Evolutionary conservation across 768 basidiomycete genomes (phyloP).

Genomic region (Lactarius akahatsu): DNA sequence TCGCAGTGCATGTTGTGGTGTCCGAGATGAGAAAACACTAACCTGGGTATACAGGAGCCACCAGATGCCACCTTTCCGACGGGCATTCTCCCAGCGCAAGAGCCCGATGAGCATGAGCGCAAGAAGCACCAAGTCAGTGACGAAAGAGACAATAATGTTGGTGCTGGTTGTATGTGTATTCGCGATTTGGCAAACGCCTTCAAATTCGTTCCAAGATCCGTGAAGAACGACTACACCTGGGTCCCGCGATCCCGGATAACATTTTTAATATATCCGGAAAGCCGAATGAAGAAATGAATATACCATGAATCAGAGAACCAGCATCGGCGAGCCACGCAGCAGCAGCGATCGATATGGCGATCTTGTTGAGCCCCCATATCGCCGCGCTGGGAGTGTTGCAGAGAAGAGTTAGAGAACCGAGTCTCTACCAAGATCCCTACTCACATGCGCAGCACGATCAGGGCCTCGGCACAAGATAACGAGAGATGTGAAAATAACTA

Average conservation of each 20-base stretch:
- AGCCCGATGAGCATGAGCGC: constrained; percentile 11
- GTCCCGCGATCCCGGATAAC: background rate
- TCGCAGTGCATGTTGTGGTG: background rate
- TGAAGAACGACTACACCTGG: background rate
- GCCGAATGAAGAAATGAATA: background rate
- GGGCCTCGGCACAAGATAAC: constrained; percentile 10
- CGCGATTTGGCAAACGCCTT: background rate
- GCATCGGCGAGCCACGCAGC: background rate
- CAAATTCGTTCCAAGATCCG: background rate
- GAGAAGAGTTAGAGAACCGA: background rate
- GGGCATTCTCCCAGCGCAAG: constrained; percentile 11
- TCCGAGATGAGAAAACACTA: background rate
- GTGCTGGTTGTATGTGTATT: background rate
- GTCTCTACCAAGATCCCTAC: background rate
- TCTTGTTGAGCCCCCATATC: constrained; percentile 12
- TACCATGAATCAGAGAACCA: background rate
- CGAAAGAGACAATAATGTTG: background rate
- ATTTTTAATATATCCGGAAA: background rate
- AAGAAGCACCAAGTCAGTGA: constrained; percentile 3
- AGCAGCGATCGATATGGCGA: background rate
- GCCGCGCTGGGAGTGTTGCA: background rate
- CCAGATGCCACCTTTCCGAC: constrained; percentile 1
- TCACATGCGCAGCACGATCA: constrained; percentile 24
- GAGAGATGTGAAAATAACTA: constrained; percentile 7
- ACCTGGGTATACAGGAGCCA: constrained; percentile 9